Percentiles rank a stretch among this genome's conserved stretches.
Conservation (phyloP, 176 grass and related monocot species). For the Zea mays region Zm-B73-REFERENCE-NAM-5.0 NC_050096.1:267633001-267633500, state of each 20-base stretch:
- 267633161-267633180: fast-evolving
- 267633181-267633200: too few species aligned
- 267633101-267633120: constrained; percentile 83
- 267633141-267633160: constrained; percentile 49
- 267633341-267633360: neutral
- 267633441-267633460: too few species aligned
- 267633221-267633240: neutral
- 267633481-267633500: constrained; percentile 22
- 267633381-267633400: neutral
- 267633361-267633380: neutral
- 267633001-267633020: constrained; percentile 86
- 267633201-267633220: neutral
- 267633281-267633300: neutral
- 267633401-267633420: neutral
- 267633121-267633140: constrained; percentile 68
- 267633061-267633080: constrained; percentile 84
- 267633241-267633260: neutral
- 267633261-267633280: neutral
- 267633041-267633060: constrained; percentile 86
- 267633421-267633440: neutral
- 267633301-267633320: neutral
- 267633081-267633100: constrained; percentile 88
- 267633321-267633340: neutral
- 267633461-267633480: neutral
- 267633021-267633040: constrained; percentile 70